Percentiles rank a stretch among this genome's conserved stretches.
Evolutionary conservation across 306 rosid genomes (phyloP).

Genomic region (Quercus berberidifolia): DNA sequence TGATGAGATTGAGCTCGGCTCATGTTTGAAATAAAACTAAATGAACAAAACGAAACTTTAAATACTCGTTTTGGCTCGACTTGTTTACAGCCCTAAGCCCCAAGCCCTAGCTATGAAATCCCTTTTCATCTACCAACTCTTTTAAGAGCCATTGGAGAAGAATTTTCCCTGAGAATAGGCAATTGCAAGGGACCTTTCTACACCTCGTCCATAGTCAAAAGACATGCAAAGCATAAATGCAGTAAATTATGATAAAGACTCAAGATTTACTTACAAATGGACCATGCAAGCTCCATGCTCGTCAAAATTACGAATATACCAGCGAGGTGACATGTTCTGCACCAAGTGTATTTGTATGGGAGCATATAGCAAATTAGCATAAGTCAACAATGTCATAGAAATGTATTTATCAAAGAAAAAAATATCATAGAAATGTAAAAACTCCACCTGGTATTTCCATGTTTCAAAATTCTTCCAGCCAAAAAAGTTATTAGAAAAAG

Average conservation of each 20-base stretch:
- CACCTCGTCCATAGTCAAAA: background rate
- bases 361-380: slow-evolving; percentile 2
- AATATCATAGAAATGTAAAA: background rate
- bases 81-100: no score
- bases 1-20: no score
- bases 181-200: background rate
- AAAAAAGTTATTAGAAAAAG: background rate
- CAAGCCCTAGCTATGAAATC: background rate
- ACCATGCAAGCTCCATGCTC: slow-evolving; percentile 56
- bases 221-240: background rate
- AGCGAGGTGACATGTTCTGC: slow-evolving; percentile 83
- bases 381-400: slow-evolving; percentile 6
- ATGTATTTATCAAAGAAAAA: background rate
- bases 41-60: no score
- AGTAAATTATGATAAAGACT: slow-evolving; percentile 9
- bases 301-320: slow-evolving; percentile 76
- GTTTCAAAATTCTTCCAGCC: slow-evolving; percentile 4
- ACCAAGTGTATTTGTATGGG: slow-evolving; percentile 8
- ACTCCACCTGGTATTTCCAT: background rate
- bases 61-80: no score
- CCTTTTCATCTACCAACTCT: background rate
- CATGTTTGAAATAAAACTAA: no score
- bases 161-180: background rate
- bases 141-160: background rate
- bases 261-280: slow-evolving; percentile 60